Conservation (phyloP, 2,329 filamentous ascomycete genomes). For the Oidium heveae region DNA sequence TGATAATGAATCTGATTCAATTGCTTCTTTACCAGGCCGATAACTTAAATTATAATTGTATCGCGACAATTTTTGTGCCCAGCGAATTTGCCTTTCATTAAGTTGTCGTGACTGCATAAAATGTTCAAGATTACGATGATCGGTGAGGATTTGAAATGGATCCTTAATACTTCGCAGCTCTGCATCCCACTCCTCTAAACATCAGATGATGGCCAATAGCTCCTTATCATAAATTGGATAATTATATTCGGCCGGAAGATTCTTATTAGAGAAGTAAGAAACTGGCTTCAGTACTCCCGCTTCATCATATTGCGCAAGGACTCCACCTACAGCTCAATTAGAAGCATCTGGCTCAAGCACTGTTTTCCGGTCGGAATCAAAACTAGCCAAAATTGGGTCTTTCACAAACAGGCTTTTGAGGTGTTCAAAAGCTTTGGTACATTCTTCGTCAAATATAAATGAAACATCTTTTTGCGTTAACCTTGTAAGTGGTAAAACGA, state of each 20-base stretch:
- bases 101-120: neutral
- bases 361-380: neutral
- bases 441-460: neutral
- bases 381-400: neutral
- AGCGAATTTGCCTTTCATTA: neutral
- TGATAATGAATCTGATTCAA: neutral
- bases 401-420: neutral
- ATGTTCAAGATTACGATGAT: neutral
- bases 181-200: neutral
- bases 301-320: neutral
- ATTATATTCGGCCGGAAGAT: neutral
- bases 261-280: neutral
- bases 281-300: neutral
- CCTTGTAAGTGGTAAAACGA: neutral
- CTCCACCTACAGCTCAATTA: neutral
- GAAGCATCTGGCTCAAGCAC: neutral
- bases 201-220: neutral
- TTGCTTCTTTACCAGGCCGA: neutral
- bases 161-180: neutral
- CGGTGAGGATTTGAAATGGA: neutral
- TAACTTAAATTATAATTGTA: neutral
- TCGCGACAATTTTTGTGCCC: neutral
- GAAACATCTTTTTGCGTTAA: neutral
- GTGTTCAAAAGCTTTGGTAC: no score
- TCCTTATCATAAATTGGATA: neutral